Conservation (phyloP, 768 basidiomycete genomes). For the Tricholoma furcatifolium region DNA sequence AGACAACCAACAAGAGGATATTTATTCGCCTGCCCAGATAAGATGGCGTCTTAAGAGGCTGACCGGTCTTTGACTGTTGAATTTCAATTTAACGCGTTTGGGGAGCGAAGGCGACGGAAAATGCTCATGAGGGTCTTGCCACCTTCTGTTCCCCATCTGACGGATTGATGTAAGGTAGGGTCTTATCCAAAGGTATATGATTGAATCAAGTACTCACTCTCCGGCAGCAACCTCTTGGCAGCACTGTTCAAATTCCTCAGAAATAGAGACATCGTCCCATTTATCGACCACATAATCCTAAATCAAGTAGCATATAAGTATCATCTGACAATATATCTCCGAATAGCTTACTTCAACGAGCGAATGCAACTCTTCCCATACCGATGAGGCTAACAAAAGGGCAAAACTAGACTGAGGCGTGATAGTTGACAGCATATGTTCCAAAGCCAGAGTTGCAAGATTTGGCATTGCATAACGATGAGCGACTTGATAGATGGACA, state of each 20-base stretch:
- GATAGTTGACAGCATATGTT: constrained; percentile 71
- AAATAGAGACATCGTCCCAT: constrained; percentile 68
- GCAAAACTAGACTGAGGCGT: constrained; percentile 67
- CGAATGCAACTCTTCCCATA: constrained; percentile 63
- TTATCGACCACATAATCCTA: constrained; percentile 77
- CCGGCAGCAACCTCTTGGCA: constrained; percentile 72
- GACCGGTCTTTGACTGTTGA: neutral
- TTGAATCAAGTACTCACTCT: constrained; percentile 56
- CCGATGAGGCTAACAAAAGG: constrained; percentile 62
- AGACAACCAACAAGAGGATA: no score
- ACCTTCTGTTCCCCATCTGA: constrained; percentile 70
- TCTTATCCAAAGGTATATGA: neutral
- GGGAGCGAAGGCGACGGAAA: constrained; percentile 67
- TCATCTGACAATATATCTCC: constrained; percentile 8
- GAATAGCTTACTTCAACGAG: constrained; percentile 53
- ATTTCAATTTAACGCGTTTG: constrained; percentile 28
- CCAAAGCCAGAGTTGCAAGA: constrained; percentile 63
- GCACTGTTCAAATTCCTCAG: constrained; percentile 65
- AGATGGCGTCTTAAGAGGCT: no score
- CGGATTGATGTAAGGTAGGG: neutral
- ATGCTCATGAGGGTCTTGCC: constrained; percentile 67
- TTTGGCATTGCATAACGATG: constrained; percentile 72
- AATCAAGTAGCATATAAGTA: constrained; percentile 11
- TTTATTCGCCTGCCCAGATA: no score
- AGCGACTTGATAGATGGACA: constrained; percentile 75